These are phyloP conservation scores for Debaryomyces fabryi DNA, from an alignment of 1,139 yeast species.

Conservation along the genomic window DNA sequence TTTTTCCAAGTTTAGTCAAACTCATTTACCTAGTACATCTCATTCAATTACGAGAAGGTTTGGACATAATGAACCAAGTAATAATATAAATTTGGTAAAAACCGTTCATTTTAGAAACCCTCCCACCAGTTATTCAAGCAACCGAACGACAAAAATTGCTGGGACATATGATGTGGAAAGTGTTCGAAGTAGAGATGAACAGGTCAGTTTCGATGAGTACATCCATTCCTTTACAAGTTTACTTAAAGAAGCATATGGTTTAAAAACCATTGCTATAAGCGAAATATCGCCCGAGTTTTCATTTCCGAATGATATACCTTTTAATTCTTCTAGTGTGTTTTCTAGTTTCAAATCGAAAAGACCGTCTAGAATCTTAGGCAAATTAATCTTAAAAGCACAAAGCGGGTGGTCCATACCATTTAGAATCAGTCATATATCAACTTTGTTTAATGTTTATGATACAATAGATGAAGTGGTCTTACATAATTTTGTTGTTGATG, in stretches of 20 bases:
- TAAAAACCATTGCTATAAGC: constrained; percentile 31
- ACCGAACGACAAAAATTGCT: constrained; percentile 37
- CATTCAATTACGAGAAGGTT: constrained; percentile 20
- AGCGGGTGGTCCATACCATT: constrained; percentile 54
- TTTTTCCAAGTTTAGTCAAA: constrained; percentile 36
- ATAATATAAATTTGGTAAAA: constrained; percentile 35
- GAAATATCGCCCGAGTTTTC: constrained; percentile 56
- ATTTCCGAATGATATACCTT: constrained; percentile 31
- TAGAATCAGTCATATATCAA: constrained; percentile 33
- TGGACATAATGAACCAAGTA: constrained; percentile 30
- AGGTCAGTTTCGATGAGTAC: constrained; percentile 30
- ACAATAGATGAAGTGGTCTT: constrained; percentile 45
- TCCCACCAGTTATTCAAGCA: constrained; percentile 28
- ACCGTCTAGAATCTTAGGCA: constrained; percentile 25
- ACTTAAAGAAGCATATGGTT: constrained; percentile 36
- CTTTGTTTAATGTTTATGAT: constrained; percentile 45
- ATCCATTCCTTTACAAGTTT: constrained; percentile 26
- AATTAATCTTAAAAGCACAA: constrained; percentile 40
- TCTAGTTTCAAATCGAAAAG: constrained; percentile 10
- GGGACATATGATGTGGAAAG: constrained; percentile 41
- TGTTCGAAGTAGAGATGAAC: constrained; percentile 18
- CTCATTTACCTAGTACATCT: constrained; percentile 25
- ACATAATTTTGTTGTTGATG: constrained; percentile 52
- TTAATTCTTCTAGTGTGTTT: constrained; percentile 1
- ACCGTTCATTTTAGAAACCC: constrained; percentile 36